A percentile compares a stretch with the other conserved stretches of the same genome.
phyloP scores from a whole-genome alignment of 805 yeast genomes.

The Teunomyces barrocoloradensis region DNA sequence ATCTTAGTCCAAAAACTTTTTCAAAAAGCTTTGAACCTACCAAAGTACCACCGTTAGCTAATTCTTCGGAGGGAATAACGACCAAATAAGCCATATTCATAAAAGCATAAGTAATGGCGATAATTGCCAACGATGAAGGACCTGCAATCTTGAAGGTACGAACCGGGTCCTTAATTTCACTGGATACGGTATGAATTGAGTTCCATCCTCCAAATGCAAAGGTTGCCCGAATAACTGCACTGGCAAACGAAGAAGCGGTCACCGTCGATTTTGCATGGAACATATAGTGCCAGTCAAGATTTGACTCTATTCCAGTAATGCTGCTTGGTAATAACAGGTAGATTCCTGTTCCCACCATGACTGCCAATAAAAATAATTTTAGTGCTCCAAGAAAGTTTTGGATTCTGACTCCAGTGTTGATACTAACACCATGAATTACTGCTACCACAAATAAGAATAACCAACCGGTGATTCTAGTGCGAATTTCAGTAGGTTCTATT shows the following conservation, averaged over 20 bases:
- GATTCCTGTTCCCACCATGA: slow-evolving; percentile 58
- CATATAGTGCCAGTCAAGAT: slow-evolving; percentile 32
- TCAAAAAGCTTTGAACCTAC: slow-evolving; percentile 59
- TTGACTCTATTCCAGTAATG: slow-evolving; percentile 43
- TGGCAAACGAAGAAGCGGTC: slow-evolving; percentile 46
- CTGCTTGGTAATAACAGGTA: slow-evolving; percentile 52
- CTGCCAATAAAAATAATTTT: slow-evolving; percentile 51
- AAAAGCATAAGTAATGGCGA: slow-evolving; percentile 47
- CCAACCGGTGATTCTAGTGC: slow-evolving; percentile 33
- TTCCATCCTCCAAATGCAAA: slow-evolving; percentile 67
- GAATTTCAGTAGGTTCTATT: slow-evolving; percentile 35
- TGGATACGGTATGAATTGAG: slow-evolving; percentile 56
- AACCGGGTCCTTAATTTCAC: slow-evolving; percentile 59
- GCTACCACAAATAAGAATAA: slow-evolving; percentile 26
- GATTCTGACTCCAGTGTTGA: slow-evolving; percentile 54
- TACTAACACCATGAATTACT: slow-evolving; percentile 56
- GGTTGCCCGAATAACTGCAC: slow-evolving; percentile 56
- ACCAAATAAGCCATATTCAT: slow-evolving; percentile 57
- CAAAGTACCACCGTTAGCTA: slow-evolving; percentile 53
- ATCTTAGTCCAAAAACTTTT: slow-evolving; percentile 49
- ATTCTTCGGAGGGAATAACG: slow-evolving; percentile 52
- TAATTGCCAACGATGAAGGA: slow-evolving; percentile 48
- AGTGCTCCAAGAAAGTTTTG: slow-evolving; percentile 64
- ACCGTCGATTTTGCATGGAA: slow-evolving; percentile 31
- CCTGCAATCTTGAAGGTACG: slow-evolving; percentile 61